Evolutionary conservation across 2,329 filamentous ascomycete genomes (phyloP), one percentile per base, ranked within the genome.

Genomic region (Elsinoe fawcettii): DNA sequence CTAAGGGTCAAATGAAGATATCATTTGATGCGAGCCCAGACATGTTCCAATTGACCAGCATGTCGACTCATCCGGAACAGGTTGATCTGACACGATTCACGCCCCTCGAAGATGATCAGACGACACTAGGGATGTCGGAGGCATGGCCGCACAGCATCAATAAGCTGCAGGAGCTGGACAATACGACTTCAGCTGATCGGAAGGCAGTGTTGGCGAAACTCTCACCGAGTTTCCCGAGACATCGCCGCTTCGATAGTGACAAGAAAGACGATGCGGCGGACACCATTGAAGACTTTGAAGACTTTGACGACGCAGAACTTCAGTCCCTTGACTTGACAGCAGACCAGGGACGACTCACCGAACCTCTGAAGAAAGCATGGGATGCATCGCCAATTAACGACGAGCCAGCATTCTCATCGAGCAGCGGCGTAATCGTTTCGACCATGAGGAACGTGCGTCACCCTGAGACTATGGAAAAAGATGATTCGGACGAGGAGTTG

Each of bases 401-500:
- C 20, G 46, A 51, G 25, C 46, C 46, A 34, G 16, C 16, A n/a
- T 25, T 34, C 5, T 16, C 9, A 6, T 51, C 46, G n/a, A 34
- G 30, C 46, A 34, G 27, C 16, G 25, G 25, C 14, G n/a, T 51
- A 22, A 16, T 51, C 16, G 25, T 34, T 5, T 27, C 41, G 22
- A 25, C 22, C 3, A 46, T 6, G 11, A 22, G 20, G n/a, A 9
- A 6, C 1, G 2, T 18, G 9, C 4, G 2, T n/a, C 20, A 37
- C 23, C 12, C 22, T 56, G 56, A 43, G 14, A 18, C 14, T 20
- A 25, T 11, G 1, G 4, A n/a, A 5, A 57, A 12, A 14, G 34
- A 37, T 4, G 14, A 60, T 20, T 25, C 44, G 22, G 61, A 62
- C 32, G 58, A 61, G 18, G 60, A 61, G 2, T 59, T 62, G 58